Conservation (phyloP, 768 basidiomycete species). For the Suillus occidentalis region DNA sequence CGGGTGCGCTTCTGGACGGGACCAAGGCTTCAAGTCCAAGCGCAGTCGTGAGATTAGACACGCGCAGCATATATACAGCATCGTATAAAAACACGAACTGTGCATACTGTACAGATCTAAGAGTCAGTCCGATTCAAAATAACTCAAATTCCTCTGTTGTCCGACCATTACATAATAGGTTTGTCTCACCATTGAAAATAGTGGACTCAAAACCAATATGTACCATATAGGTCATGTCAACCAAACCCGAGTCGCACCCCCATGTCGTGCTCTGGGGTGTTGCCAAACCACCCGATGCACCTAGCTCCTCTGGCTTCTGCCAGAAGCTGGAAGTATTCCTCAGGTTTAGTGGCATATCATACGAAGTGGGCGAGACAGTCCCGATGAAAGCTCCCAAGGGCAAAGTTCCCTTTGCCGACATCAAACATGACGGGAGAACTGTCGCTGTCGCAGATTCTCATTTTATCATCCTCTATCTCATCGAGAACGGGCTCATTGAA, state of each 20-base stretch:
- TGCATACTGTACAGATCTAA: too few relatives aligned
- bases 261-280: constrained; percentile 30
- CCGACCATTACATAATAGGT: not conserved
- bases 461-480: constrained; percentile 33
- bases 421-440: constrained; percentile 22
- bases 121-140: too few relatives aligned
- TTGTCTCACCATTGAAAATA: not conserved
- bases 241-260: not conserved
- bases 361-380: constrained; percentile 26
- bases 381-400: constrained; percentile 32
- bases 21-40: too few relatives aligned
- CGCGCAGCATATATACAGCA: too few relatives aligned
- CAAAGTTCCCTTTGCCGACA: constrained; percentile 34
- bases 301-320: constrained; percentile 33
- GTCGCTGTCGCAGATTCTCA: constrained; percentile 31
- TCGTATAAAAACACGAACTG: too few relatives aligned
- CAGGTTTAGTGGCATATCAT: constrained; percentile 24
- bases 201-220: not conserved
- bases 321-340: constrained; percentile 36
- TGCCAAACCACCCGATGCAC: constrained; percentile 18
- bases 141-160: too few relatives aligned
- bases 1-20: too few relatives aligned
- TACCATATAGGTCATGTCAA: not conserved
- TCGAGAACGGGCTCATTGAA: constrained; percentile 22
- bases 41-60: too few relatives aligned